Evolutionary conservation across 371 early-diverging fungal species (phyloP).

Genomic region (Rhizopus microsporus): DNA sequence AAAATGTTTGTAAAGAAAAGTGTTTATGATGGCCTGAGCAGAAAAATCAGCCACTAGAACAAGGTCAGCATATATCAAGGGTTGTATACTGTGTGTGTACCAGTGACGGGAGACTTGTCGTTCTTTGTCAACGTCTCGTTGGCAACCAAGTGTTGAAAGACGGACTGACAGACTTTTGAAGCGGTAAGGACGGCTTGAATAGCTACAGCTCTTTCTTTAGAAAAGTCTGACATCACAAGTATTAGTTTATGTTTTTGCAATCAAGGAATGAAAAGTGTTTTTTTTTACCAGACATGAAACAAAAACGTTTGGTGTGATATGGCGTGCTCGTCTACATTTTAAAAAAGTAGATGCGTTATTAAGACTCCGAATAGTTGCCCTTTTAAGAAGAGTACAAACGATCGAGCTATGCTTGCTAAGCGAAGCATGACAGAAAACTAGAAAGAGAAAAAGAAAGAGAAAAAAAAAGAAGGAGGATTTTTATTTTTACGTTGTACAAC

Average conservation of each 20-base stretch:
- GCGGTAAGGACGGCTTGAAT: slow-evolving; percentile 89
- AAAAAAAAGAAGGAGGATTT: no score
- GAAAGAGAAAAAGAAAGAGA: no score
- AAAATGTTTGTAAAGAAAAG: slow-evolving; percentile 70
- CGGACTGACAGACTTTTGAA: slow-evolving; percentile 79
- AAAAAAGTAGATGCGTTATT: background rate
- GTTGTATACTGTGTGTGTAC: slow-evolving; percentile 38
- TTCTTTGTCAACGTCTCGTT: slow-evolving; percentile 83
- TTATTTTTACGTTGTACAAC: no score
- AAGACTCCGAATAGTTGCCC: no score
- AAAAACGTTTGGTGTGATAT: slow-evolving; percentile 4
- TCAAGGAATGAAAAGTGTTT: background rate
- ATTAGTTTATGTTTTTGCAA: background rate
- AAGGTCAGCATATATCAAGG: background rate
- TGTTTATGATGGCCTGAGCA: slow-evolving; percentile 95
- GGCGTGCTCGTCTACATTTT: background rate
- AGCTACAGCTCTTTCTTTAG: slow-evolving; percentile 79
- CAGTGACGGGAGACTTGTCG: slow-evolving; percentile 95
- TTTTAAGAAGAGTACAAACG: no score
- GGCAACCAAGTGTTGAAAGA: slow-evolving; percentile 78
- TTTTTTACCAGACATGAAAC: slow-evolving; percentile 6
- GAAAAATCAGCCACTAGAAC: slow-evolving; percentile 91
- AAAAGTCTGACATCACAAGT: slow-evolving; percentile 34
- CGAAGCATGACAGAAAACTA: no score
- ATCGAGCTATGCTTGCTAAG: no score